phyloP scores from a whole-genome alignment of 148 eudicot species.

The Beta vulgaris region DNA sequence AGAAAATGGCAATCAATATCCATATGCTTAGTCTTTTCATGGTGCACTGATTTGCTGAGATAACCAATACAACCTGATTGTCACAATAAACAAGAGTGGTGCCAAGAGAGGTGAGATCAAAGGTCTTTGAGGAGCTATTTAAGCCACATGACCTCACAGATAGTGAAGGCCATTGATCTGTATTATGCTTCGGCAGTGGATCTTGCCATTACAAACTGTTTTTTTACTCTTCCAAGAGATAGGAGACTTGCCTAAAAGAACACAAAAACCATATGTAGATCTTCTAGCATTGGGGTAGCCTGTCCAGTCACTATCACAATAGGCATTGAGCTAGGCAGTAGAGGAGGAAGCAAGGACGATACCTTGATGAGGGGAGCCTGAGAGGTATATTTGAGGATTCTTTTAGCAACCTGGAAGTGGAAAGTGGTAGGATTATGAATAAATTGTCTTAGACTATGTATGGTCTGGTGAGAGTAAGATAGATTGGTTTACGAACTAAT shows the following conservation, averaged over 20 bases:
- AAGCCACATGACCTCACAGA: too few relatives aligned
- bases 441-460: background rate
- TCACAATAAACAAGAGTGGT: too few relatives aligned
- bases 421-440: background rate
- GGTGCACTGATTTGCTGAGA: too few relatives aligned
- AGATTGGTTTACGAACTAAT: background rate
- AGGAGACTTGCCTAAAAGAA: background rate
- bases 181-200: too few relatives aligned
- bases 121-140: too few relatives aligned
- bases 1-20: too few relatives aligned
- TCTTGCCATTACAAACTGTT: too few relatives aligned
- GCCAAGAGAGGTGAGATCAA: too few relatives aligned
- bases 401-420: background rate
- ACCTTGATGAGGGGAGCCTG: background rate
- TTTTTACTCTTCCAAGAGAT: background rate
- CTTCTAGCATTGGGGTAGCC: background rate
- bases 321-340: background rate
- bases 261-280: background rate
- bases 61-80: too few relatives aligned
- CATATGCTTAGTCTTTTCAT: too few relatives aligned
- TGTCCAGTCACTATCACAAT: background rate
- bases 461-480: background rate
- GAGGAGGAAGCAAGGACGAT: background rate
- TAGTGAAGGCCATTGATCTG: too few relatives aligned
- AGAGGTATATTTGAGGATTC: background rate